A percentile compares a stretch with the other conserved stretches of the same genome.
phyloP scores from a whole-genome alignment of 1,284 basidiomycete genomes.

The Boletellus deceptivus region DNA sequence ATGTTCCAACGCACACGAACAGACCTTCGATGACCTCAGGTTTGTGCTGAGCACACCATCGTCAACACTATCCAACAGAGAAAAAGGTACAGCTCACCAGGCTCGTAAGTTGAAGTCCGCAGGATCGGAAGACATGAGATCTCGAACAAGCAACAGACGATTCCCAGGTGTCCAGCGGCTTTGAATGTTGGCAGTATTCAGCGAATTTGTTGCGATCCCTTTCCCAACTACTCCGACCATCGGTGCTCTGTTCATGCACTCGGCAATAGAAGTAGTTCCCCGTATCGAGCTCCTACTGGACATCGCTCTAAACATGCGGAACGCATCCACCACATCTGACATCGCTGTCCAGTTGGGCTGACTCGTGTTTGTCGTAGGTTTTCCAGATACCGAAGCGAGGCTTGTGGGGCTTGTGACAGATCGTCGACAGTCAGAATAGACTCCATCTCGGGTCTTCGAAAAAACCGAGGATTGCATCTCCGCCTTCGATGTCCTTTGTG shows the following conservation, averaged over 20 bases:
- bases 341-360: constrained; percentile 20
- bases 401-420: background rate
- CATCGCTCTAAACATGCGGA: constrained; percentile 15
- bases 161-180: constrained; percentile 2
- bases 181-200: constrained; percentile 16
- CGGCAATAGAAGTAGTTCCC: constrained; percentile 6
- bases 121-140: constrained; percentile 17
- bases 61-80: background rate
- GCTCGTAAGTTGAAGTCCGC: constrained; percentile 19
- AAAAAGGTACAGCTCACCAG: constrained; percentile 4
- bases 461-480: background rate
- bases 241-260: constrained; percentile 3
- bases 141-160: constrained; percentile 16
- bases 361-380: background rate
- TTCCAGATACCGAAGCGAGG: background rate
- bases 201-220: constrained; percentile 17
- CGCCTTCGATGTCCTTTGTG: background rate
- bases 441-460: background rate
- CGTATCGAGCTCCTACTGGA: constrained; percentile 2
- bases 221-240: constrained; percentile 12
- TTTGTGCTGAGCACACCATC: constrained; percentile 5
- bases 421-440: background rate
- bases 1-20: background rate
- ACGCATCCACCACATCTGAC: constrained; percentile 19
- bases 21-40: background rate